A percentile compares a stretch with the other conserved stretches of the same genome.
Conservation (phyloP, 2,329 filamentous ascomycete genomes). For the Ophiostoma sp. region DNA sequence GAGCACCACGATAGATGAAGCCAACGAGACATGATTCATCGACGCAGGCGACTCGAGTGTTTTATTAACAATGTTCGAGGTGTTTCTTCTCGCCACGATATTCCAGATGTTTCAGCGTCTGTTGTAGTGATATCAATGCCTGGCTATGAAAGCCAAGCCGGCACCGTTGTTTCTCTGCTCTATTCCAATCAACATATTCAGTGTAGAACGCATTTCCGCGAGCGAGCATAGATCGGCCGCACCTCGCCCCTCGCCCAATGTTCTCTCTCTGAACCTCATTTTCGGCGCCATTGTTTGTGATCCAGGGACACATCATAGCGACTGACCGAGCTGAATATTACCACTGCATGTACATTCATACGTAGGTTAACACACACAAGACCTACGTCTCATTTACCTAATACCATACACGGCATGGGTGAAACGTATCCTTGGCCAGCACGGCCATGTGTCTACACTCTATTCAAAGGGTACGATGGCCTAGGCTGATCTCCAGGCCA, state of each 20-base stretch:
- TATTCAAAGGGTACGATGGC: not conserved
- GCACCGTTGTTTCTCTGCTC: too few relatives aligned
- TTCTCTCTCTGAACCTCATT: not conserved
- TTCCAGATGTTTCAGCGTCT: too few relatives aligned
- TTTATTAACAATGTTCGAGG: too few relatives aligned
- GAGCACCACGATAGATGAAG: not conserved
- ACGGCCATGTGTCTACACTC: not conserved
- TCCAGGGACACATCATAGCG: not conserved
- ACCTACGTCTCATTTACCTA: not conserved
- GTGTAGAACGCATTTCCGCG: too few relatives aligned
- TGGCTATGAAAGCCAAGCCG: too few relatives aligned
- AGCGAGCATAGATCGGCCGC: not conserved
- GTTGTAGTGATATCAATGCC: too few relatives aligned
- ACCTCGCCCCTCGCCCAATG: not conserved
- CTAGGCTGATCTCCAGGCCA: not conserved
- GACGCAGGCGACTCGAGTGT: not conserved
- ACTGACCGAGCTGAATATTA: not conserved
- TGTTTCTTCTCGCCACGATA: too few relatives aligned
- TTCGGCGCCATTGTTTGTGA: not conserved
- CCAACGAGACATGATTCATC: not conserved
- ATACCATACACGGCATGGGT: not conserved
- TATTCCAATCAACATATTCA: too few relatives aligned
- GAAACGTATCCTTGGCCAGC: conserved; percentile 3
- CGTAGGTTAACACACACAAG: too few relatives aligned
- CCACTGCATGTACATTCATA: too few relatives aligned